Base-by-base conservation (phyloP, 1,139 yeast genomes). In the Candida frijolesensis region DNA sequence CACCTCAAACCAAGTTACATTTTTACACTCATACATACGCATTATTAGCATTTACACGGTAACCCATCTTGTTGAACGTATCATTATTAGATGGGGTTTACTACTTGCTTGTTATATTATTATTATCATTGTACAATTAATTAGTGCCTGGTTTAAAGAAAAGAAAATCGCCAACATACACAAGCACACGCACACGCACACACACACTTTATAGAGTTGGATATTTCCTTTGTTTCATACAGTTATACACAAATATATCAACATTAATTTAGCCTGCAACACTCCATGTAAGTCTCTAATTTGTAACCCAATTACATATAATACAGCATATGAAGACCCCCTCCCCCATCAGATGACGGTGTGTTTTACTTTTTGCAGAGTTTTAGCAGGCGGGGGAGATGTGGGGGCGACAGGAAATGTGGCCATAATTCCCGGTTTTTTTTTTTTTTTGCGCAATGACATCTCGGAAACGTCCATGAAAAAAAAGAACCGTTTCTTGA, bases 111-210 rank as follows among this genome's bases (percentile, higher is more conserved):
- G n/a, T 35, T 35, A 35, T 35, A 35, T 34, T 38, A 38, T 38
- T 18, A 37, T 37, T 11, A 38, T 38, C 15, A 38, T 38, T 38
- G 42, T 38, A 38, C 32, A 38, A 38, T 37, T 38, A 19, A 38
- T 38, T 22, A 38, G 18, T 38, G 18, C 22, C n/a, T 38, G 6
- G n/a, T 22, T 19, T n/a, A 38, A 25, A 25, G 29, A 8, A 6
- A 25, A 25, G 29, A 25, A 25, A 3, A 6, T 9, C 10, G 10
- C 29, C 4, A 25, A 25, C 8, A 25, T 25, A 25, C 29, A 25
- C 29, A 25, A 25, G 29, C 29, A 38, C 27, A n/a, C n/a, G n/a
- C 8, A 25, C 7, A 25, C 29, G 7, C 29, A 25, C 4, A 9
- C 29, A 38, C 27, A 10, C 30, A 38, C 27, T 38, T 38, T 38